Base-by-base conservation (phyloP, 148 eudicot genomes). In the Drosera capensis region DNA sequence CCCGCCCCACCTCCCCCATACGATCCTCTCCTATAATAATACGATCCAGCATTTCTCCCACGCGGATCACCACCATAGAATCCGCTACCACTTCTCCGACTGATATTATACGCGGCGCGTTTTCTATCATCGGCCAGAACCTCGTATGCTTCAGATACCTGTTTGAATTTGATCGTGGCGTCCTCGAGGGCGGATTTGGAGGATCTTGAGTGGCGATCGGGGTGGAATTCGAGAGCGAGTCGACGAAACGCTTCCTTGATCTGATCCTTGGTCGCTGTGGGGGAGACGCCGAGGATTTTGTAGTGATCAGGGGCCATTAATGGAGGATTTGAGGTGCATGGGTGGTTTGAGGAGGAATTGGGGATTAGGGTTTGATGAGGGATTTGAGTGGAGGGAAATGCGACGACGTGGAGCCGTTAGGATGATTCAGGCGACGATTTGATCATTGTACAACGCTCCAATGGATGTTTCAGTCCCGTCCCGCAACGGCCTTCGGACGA, bases 181-280 rank as follows among this genome's bases (percentile, higher is more conserved):
- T 60, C 35, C 14, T 80, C 87, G 46, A 54, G 51, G 5, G 74
- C 58, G 22, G 67, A 47, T 45, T 84, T 56, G 26, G 92, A 55
- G 0, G 94, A 72, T 5, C 56, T 71, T 0, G 71, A 55, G 55
- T 88, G 97, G 46, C 84, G 83, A 56, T 88, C 97, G 0, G 97
- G 97, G 67, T 88, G 97, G 43, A 75, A 88, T 63, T 84, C 53
- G 28, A 83, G 41, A n/a, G 95, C 95, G 22, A 78, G 38, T 60
- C 66, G 75, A 0, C 97, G 72, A 40, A 80, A 88, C 0, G 97
- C 84, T 36, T 63, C 63, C 53, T 88, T 88, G 34, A 88, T 80
- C 51, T 88, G 80, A 0, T 63, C 64, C 41, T 88, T 84, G 15
- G 63, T 75, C 0, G 97, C 86, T 47, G 44, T 64, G 20, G 48